These are phyloP conservation scores for Arthrobotrys megalospora DNA, from an alignment of 2,329 filamentous ascomycete species.

Conservation along the genomic window DNA sequence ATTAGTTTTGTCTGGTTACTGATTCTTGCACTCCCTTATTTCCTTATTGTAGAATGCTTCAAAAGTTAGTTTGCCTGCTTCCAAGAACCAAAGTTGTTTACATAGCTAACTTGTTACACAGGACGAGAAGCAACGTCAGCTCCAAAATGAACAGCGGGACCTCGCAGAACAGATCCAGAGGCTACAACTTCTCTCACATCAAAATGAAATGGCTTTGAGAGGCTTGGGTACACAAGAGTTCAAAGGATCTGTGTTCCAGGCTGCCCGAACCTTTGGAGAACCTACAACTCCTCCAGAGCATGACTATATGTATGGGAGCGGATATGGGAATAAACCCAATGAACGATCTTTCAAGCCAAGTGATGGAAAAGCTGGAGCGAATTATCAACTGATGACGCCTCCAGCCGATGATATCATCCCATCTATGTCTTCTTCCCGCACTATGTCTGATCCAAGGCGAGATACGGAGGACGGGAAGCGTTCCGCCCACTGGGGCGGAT, in stretches of 20 bases:
- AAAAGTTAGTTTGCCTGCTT: constrained; percentile 11
- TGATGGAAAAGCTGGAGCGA: constrained; percentile 77
- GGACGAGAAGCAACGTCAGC: constrained; percentile 57
- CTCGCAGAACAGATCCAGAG: constrained; percentile 94
- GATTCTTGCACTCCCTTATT: constrained; percentile 7
- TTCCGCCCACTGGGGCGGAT: constrained; percentile 43
- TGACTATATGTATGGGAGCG: constrained; percentile 55
- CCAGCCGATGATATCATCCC: constrained; percentile 72
- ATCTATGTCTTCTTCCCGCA: constrained; percentile 74
- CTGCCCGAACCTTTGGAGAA: constrained; percentile 79
- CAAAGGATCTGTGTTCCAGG: constrained; percentile 26
- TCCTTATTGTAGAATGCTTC: constrained; percentile 3
- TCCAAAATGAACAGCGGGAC: constrained; percentile 79
- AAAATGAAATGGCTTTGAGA: constrained; percentile 79
- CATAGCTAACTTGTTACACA: constrained; percentile 22
- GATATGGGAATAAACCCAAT: constrained; percentile 75
- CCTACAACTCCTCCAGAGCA: constrained; percentile 92
- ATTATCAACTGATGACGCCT: constrained; percentile 85
- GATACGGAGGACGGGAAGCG: constrained; percentile 46
- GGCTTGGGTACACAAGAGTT: constrained; percentile 44
- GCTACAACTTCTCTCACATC: constrained; percentile 85
- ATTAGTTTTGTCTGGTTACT: neutral
- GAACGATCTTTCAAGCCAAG: constrained; percentile 75
- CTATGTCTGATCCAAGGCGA: constrained; percentile 37
- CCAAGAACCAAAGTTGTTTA: neutral